Evolutionary conservation across 805 yeast species (phyloP).

Genomic region (Pichia deserticola): DNA sequence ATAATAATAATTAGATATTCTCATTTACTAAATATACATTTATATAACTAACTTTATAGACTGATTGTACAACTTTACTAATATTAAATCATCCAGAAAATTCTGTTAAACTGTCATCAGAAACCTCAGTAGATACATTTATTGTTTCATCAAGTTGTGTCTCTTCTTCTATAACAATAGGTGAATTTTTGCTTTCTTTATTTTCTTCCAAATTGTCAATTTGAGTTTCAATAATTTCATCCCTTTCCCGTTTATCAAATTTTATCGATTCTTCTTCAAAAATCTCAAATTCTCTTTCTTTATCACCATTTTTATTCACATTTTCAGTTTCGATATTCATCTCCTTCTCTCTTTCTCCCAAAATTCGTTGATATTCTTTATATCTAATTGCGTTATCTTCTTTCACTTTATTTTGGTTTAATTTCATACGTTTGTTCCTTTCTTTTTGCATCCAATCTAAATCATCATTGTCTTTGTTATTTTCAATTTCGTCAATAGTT

Average conservation of each 20-base stretch:
- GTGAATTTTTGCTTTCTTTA: too few relatives aligned
- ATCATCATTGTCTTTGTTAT: neutral
- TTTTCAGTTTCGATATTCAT: neutral
- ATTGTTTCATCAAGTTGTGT: constrained; percentile 4
- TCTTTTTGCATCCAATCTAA: constrained; percentile 2
- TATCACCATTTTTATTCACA: neutral
- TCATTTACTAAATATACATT: too few relatives aligned
- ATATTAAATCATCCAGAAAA: neutral
- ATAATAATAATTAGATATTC: too few relatives aligned
- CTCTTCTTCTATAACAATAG: constrained; percentile 1
- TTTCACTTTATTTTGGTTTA: neutral
- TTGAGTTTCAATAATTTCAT: neutral
- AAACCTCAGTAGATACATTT: neutral
- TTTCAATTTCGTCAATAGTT: neutral
- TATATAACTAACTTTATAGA: too few relatives aligned
- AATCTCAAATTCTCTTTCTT: neutral
- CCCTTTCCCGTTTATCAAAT: neutral
- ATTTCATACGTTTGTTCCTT: constrained; percentile 4
- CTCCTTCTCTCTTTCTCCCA: neutral
- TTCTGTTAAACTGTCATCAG: neutral
- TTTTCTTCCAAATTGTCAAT: neutral
- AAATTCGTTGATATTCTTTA: too few relatives aligned
- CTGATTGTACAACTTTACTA: too few relatives aligned
- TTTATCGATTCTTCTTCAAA: neutral
- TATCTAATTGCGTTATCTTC: neutral